Percentiles rank a stretch among this genome's conserved stretches.
phyloP scores from a whole-genome alignment of 2,329 filamentous ascomycete genomes.

The Monosporascus sp. region DNA sequence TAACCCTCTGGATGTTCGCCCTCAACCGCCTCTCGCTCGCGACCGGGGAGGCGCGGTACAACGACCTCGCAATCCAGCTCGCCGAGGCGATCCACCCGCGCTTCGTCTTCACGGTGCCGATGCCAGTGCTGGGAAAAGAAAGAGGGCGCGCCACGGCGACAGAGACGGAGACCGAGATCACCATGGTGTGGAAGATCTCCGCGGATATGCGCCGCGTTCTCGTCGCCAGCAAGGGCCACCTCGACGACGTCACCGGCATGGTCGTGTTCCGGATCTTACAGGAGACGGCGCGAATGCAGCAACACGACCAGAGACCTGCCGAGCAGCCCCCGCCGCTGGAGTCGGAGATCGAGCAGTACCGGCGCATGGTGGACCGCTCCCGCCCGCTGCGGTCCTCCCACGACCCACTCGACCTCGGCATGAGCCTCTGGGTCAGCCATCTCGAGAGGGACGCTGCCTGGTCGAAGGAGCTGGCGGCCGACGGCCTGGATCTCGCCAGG shows the following conservation, averaged over 20 bases:
- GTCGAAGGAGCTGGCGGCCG: constrained; percentile 33
- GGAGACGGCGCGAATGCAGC: constrained; percentile 28
- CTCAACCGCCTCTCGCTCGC: constrained; percentile 49
- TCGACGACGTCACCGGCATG: constrained; percentile 52
- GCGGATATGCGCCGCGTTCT: constrained; percentile 42
- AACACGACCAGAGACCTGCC: constrained; percentile 19
- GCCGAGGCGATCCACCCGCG: constrained; percentile 47
- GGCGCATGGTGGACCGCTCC: constrained; percentile 36
- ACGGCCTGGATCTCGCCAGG: constrained; percentile 23
- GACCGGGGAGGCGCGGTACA: constrained; percentile 40
- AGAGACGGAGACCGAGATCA: constrained; percentile 2
- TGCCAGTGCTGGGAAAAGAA: constrained; percentile 3
- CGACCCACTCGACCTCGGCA: constrained; percentile 53
- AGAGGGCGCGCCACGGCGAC: background rate
- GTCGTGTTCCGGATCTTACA: constrained; percentile 45
- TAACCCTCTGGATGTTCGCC: constrained; percentile 60
- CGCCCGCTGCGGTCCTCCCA: constrained; percentile 38
- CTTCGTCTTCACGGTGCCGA: constrained; percentile 35
- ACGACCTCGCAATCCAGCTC: constrained; percentile 45
- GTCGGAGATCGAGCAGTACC: constrained; percentile 49
- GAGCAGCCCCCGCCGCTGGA: constrained; percentile 23
- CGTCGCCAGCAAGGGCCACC: constrained; percentile 46
- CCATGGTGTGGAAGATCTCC: constrained; percentile 53
- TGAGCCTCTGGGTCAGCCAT: constrained; percentile 53
- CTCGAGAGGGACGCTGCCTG: constrained; percentile 44